Evolutionary conservation across 2,329 filamentous ascomycete species (phyloP).

Genomic region (Colletotrichum sp.): DNA sequence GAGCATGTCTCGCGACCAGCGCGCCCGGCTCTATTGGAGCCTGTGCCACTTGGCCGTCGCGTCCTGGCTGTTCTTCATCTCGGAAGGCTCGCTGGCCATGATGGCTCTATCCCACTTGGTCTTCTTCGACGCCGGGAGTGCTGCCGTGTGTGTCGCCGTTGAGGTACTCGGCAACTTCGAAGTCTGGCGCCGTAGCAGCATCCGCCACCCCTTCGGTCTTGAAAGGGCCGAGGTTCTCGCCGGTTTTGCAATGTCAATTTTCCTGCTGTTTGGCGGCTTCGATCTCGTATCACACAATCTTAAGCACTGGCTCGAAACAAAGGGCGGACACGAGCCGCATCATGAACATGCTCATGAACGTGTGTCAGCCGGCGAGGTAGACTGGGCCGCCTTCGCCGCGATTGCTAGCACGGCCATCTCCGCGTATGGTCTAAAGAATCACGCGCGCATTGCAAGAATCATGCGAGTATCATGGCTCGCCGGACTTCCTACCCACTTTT

Average conservation of each 20-base stretch:
- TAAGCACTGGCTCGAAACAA: slow-evolving; percentile 84
- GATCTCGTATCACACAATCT: slow-evolving; percentile 93
- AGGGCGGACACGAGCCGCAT: slow-evolving; percentile 75
- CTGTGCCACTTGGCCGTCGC: slow-evolving; percentile 86
- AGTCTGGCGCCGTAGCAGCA: slow-evolving; percentile 91
- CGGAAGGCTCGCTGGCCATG: slow-evolving; percentile 85
- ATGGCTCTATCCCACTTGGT: slow-evolving; percentile 92
- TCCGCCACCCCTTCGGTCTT: slow-evolving; percentile 92
- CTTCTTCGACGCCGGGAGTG: slow-evolving; percentile 93
- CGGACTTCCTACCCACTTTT: slow-evolving; percentile 82
- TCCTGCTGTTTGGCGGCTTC: slow-evolving; percentile 96
- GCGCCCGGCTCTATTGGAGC: slow-evolving; percentile 84
- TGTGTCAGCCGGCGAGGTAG: slow-evolving; percentile 77
- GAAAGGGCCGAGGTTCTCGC: slow-evolving; percentile 93
- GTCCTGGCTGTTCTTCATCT: slow-evolving; percentile 83
- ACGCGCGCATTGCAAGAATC: slow-evolving; percentile 88
- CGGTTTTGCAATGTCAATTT: slow-evolving; percentile 94
- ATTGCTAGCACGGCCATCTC: slow-evolving; percentile 85
- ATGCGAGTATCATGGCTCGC: slow-evolving; percentile 87
- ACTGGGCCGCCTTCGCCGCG: slow-evolving; percentile 80
- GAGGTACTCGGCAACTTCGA: slow-evolving; percentile 97
- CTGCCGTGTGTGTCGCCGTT: slow-evolving; percentile 87
- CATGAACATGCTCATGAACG: slow-evolving; percentile 69
- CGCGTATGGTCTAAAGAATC: slow-evolving; percentile 86
- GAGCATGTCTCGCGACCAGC: slow-evolving; percentile 90